Base-by-base conservation (phyloP, 805 yeast species). In the Candida dajiaensis region DNA sequence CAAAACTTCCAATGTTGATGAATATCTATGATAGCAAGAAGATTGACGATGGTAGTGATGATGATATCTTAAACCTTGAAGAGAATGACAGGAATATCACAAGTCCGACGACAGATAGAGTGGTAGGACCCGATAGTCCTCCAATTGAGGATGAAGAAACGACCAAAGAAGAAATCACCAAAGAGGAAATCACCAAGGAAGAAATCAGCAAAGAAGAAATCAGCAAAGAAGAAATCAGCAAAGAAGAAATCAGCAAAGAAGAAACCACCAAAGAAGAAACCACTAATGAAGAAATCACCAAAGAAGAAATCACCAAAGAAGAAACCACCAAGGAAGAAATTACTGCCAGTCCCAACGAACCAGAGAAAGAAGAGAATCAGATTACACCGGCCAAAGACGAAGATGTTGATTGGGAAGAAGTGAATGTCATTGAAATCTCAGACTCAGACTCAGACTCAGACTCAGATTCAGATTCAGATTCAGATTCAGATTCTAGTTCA, bases 1-100 rank as follows among this genome's bases (percentile, higher is more conserved):
- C 25, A 38, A 53, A 37, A 45, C 52, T 33, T 13, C 56, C 44
- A 49, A 58, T 42, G 43, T 51, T 40, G 21, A 41, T 50, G 29
- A 45, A 28, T 18, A 26, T 43, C 5, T 38, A 28, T 15, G 48
- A 43, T 39, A 46, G 50, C 12, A 61, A 56, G 41, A 13, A 28
- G 31, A 13, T 28, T 28, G 31, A 28, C 5, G 31, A 13, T 4
- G 31, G 13, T 28, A n/a, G 13, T 28, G 31, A 28, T 28, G 31
- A 28, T 28, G 12, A 28, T 7, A 28, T 28, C 7, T 4, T 13
- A 13, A n/a, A 28, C 3, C 3, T 28, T n/a, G 31, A 28, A 7
- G 31, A 28, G 13, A 28, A 4, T 13, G n/a, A 13, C n/a, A 3
- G 12, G 3, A n/a, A 13, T 28, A 28, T 28, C n/a, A 4, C 31